Base-by-base conservation (phyloP, 2,329 filamentous ascomycete species). In the Diaporthe capsici region DNA sequence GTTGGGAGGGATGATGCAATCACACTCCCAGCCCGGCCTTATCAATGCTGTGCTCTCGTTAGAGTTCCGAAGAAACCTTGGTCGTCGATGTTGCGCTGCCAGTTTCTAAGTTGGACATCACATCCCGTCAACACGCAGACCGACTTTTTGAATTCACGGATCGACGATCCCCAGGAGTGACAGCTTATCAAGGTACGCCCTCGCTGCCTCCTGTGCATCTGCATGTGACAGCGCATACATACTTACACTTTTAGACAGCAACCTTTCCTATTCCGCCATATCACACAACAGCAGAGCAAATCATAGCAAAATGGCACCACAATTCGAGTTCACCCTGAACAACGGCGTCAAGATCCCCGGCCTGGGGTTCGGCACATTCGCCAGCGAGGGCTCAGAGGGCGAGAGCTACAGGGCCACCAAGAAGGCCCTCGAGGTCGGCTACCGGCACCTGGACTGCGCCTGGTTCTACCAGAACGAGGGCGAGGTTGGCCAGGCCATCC, bases 401-500 rank as follows among this genome's bases (percentile, higher is more conserved):
- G 89, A 91, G 84, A 89, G 89, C 60, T 91, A 92, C 85, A 86
- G 85, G 74, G 93, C 93, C 25, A 93, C 94, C 77, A 90, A 91
- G 80, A 86, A 85, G 77, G 92, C 92, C 22, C 86, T 94, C 20
- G 87, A 89, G 79, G 85, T 86, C 74, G 92, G 92, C 60, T 94
- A 94, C 84, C 87, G 91, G 61, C 91, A 93, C 81, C 90, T 93
- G 77, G 90, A 92, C 84, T 93, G 91, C 81, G 92, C 92, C 70
- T 89, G 92, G 81, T 92, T 92, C 78, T 95, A 95, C 83, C 88
- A 90, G 80, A 95, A 95, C 82, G 93, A 92, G 81, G 83, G 83
- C 13, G 90, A 92, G 81, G 89, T 92, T 49, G 90, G 91, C 71
- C 83, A 87, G 34, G 90, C 88, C 28, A 87, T 92, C 79, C 87